phyloP scores from a whole-genome alignment of 1,284 basidiomycete genomes.

The Microbotryum violaceum region DNA sequence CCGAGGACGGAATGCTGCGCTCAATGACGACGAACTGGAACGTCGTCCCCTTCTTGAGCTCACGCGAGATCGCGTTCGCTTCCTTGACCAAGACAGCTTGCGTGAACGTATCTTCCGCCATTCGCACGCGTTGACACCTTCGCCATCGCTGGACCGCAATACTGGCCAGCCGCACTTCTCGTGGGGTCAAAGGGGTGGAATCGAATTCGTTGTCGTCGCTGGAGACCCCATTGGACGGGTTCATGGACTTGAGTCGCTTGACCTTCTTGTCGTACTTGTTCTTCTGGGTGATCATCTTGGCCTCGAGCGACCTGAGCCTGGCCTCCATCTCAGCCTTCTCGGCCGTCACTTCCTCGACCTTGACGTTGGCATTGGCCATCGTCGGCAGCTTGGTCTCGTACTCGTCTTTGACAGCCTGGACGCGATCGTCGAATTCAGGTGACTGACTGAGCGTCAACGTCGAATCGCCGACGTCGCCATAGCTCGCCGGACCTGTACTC shows the following conservation, averaged over 20 bases:
- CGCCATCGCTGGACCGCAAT: constrained; percentile 79
- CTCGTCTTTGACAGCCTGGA: constrained; percentile 36
- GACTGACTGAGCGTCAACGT: constrained; percentile 48
- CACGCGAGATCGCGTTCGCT: constrained; percentile 86
- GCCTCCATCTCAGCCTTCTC: constrained; percentile 88
- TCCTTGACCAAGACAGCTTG: constrained; percentile 85
- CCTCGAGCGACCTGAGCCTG: constrained; percentile 69
- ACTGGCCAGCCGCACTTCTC: constrained; percentile 58
- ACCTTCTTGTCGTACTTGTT: constrained; percentile 31
- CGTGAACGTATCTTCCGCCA: constrained; percentile 81
- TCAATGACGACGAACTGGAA: constrained; percentile 91
- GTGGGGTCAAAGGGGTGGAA: constrained; percentile 49
- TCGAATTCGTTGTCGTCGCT: constrained; percentile 44
- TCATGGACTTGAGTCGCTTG: constrained; percentile 50
- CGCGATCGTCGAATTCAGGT: constrained; percentile 22
- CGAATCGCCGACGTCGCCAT: constrained; percentile 46
- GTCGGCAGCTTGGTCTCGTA: constrained; percentile 61
- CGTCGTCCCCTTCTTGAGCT: constrained; percentile 71
- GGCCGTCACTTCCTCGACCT: constrained; percentile 51
- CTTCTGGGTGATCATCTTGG: constrained; percentile 57
- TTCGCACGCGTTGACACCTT: constrained; percentile 70
- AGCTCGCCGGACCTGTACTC: constrained; percentile 71
- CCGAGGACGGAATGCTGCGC: constrained; percentile 58
- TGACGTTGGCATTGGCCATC: constrained; percentile 57
- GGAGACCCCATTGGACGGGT: constrained; percentile 34